phyloP scores from a whole-genome alignment of 2,329 filamentous ascomycete genomes.

The Harringtonia lauricola region DNA sequence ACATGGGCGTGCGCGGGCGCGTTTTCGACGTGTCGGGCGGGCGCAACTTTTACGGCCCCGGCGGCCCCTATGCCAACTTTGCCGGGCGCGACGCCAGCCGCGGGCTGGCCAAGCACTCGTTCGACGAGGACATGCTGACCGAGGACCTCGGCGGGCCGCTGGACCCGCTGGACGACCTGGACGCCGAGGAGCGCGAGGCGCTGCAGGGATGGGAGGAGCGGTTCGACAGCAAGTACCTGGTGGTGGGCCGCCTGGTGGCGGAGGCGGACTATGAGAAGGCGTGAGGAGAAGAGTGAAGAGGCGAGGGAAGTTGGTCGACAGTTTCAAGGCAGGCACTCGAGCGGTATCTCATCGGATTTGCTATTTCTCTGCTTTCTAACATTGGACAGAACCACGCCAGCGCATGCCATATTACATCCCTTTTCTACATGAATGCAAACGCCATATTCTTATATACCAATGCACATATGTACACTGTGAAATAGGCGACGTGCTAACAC shows the following conservation, averaged over 20 bases:
- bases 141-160: conserved; percentile 77
- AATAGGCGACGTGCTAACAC: conserved; percentile 3
- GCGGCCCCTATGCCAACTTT: conserved; percentile 92
- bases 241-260: conserved; percentile 77
- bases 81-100: conserved; percentile 84
- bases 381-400: too few relatives aligned
- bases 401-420: too few relatives aligned
- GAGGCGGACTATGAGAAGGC: conserved; percentile 24
- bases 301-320: not conserved
- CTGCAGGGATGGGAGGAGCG: conserved; percentile 86
- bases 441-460: not conserved
- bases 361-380: too few relatives aligned
- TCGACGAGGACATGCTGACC: conserved; percentile 91
- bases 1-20: conserved; percentile 79
- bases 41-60: conserved; percentile 91
- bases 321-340: too few relatives aligned
- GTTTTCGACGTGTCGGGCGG: conserved; percentile 86
- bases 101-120: conserved; percentile 81
- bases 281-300: not conserved
- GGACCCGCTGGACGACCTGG: conserved; percentile 63
- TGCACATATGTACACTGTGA: not conserved
- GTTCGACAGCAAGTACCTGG: conserved; percentile 85
- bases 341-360: too few relatives aligned
- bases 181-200: conserved; percentile 67
- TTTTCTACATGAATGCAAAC: too few relatives aligned